Conservation (phyloP, 805 yeast genomes). For the Pichia gijzeniarum region DNA sequence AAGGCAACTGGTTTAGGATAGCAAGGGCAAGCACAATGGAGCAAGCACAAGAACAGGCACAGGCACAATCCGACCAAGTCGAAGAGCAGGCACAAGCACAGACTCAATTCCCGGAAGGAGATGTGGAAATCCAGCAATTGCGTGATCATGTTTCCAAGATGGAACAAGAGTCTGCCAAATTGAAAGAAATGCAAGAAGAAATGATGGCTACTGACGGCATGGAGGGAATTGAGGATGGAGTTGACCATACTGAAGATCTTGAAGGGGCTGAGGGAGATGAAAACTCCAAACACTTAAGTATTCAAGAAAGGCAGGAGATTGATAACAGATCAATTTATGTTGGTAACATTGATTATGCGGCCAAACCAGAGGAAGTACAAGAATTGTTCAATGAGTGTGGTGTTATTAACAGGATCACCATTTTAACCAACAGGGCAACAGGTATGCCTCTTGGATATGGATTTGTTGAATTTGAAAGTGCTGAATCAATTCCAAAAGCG, state of each 20-base stretch:
- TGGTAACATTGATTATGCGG: constrained; percentile 76
- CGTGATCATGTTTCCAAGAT: constrained; percentile 44
- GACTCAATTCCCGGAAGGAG: constrained; percentile 3
- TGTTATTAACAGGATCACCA: constrained; percentile 71
- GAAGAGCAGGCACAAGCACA: neutral
- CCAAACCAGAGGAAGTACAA: constrained; percentile 76
- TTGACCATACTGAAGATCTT: neutral
- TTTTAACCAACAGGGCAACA: constrained; percentile 61
- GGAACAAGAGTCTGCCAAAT: constrained; percentile 56
- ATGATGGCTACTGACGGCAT: constrained; percentile 12
- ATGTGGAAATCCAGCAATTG: constrained; percentile 28
- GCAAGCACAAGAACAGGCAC: neutral
- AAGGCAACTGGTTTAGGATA: neutral
- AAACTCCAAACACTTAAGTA: constrained; percentile 5
- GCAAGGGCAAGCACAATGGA: neutral
- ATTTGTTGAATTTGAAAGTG: constrained; percentile 74
- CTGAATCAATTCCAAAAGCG: constrained; percentile 58
- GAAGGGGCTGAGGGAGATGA: constrained; percentile 6
- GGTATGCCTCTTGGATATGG: constrained; percentile 88
- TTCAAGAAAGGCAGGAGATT: constrained; percentile 47
- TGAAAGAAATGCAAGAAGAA: constrained; percentile 50
- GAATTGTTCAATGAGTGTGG: constrained; percentile 67
- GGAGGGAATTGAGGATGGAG: neutral
- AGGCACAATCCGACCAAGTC: neutral
- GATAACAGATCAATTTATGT: constrained; percentile 75